Conservation (phyloP, 2,329 filamentous ascomycete species). For the Corniculantispora saksenae region DNA sequence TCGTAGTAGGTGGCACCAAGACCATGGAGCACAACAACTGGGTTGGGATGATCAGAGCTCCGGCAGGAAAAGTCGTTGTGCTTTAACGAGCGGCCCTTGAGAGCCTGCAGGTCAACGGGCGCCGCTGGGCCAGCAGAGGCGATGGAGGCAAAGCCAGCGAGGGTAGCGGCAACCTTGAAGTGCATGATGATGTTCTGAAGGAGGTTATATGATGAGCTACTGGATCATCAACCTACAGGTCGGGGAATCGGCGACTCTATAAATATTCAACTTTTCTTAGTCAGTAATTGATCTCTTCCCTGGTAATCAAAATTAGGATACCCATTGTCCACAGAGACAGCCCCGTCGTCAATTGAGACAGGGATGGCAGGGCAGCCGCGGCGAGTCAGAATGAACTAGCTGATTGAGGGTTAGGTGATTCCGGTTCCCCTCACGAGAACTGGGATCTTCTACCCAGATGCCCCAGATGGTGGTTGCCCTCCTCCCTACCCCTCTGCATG, state of each 20-base stretch:
- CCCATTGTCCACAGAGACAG: neutral
- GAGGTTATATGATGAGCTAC: neutral
- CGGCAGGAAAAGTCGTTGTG: conserved; percentile 25
- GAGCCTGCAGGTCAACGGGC: neutral
- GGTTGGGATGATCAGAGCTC: conserved; percentile 21
- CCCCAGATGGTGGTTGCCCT: neutral
- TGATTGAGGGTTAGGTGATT: neutral
- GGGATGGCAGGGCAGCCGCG: neutral
- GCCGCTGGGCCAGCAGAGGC: neutral
- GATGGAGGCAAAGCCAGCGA: neutral
- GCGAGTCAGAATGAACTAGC: neutral
- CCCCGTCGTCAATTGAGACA: neutral
- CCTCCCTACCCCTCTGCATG: neutral
- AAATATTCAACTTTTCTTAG: neutral
- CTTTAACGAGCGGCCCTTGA: neutral
- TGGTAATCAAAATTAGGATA: neutral
- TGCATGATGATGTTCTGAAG: neutral
- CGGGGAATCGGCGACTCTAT: neutral
- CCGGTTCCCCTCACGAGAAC: conserved; percentile 16
- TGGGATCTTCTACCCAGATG: neutral
- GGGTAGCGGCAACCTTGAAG: neutral
- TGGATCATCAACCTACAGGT: neutral
- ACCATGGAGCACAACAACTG: conserved; percentile 27
- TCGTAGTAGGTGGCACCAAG: conserved; percentile 24
- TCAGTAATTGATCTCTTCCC: neutral